phyloP scores from a whole-genome alignment of 495 filamentous ascomycete genomes.

The Bombardia bombarda region DNA sequence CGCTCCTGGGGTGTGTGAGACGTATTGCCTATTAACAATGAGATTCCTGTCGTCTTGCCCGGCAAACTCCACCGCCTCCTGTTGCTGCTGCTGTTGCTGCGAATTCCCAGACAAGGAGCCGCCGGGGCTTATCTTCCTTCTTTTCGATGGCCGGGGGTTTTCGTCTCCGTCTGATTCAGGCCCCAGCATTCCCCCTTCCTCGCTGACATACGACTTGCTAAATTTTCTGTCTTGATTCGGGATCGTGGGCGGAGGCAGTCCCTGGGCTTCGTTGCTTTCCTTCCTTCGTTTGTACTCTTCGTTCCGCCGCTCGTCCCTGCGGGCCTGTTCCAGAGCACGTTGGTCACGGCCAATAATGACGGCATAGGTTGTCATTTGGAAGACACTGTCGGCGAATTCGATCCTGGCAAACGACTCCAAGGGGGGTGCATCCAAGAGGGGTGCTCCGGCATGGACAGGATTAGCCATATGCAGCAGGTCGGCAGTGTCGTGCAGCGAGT shows the following conservation, averaged over 20 bases:
- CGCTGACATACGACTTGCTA: conserved; percentile 45
- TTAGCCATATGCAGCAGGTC: conserved; percentile 11
- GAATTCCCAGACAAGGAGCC: conserved; percentile 15
- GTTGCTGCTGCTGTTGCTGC: conserved; percentile 5
- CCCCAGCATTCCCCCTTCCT: conserved; percentile 45
- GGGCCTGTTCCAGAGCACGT: conserved; percentile 34
- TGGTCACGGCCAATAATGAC: conserved; percentile 44
- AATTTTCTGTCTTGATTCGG: conserved; percentile 34
- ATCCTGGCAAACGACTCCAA: conserved; percentile 44
- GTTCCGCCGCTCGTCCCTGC: conserved; percentile 31
- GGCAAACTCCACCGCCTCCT: conserved; percentile 6
- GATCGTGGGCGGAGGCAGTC: conserved; percentile 32
- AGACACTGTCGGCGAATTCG: conserved; percentile 43
- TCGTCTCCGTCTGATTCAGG: conserved; percentile 41
- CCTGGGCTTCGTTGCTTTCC: conserved; percentile 29
- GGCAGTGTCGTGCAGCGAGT: conserved; percentile 1
- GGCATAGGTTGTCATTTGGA: conserved; percentile 45
- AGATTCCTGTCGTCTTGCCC: conserved; percentile 20
- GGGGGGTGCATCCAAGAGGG: conserved; percentile 22
- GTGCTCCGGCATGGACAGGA: conserved; percentile 15
- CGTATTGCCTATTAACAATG: conserved; percentile 37
- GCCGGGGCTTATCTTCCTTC: conserved; percentile 23
- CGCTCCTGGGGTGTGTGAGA: conserved; percentile 41
- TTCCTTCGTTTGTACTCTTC: conserved; percentile 27
- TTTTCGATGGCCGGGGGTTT: conserved; percentile 30